Evolutionary conservation across 2,329 filamentous ascomycete genomes (phyloP).

Genomic region (Trichoderma sp.): DNA sequence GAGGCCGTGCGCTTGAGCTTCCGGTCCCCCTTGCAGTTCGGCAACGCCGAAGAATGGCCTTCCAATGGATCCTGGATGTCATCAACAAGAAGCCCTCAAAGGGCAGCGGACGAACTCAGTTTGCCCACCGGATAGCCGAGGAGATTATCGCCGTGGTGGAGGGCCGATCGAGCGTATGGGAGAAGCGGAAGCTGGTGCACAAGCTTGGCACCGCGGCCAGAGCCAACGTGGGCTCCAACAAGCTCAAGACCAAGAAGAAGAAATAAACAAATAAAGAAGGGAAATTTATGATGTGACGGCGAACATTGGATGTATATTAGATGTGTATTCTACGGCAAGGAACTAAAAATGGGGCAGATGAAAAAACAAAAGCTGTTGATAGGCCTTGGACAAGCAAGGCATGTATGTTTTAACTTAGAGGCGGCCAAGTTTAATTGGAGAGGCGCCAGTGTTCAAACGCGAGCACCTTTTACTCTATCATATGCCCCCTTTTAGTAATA

Average conservation of each 20-base stretch:
- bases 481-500: background rate
- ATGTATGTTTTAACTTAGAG: background rate
- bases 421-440: background rate
- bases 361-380: background rate
- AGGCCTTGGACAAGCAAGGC: background rate
- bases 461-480: background rate
- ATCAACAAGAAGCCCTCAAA: conserved; percentile 76
- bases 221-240: conserved; percentile 65
- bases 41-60: conserved; percentile 76
- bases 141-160: conserved; percentile 88
- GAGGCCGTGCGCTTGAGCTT: conserved; percentile 81
- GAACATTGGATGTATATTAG: conserved; percentile 27
- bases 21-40: conserved; percentile 76
- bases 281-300: background rate
- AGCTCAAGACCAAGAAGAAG: conserved; percentile 45
- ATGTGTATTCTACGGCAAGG: conserved; percentile 18
- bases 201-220: conserved; percentile 78
- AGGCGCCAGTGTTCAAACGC: background rate
- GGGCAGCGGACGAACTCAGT: conserved; percentile 71
- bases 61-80: conserved; percentile 87
- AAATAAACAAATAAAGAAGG: conserved; percentile 32
- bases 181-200: conserved; percentile 75
- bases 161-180: conserved; percentile 83
- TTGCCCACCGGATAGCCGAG: conserved; percentile 78
- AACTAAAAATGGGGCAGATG: background rate